Percentiles rank a stretch among this genome's conserved stretches.
phyloP scores from a whole-genome alignment of 2,329 filamentous ascomycete species.

The Apiospora malaysiana region DNA sequence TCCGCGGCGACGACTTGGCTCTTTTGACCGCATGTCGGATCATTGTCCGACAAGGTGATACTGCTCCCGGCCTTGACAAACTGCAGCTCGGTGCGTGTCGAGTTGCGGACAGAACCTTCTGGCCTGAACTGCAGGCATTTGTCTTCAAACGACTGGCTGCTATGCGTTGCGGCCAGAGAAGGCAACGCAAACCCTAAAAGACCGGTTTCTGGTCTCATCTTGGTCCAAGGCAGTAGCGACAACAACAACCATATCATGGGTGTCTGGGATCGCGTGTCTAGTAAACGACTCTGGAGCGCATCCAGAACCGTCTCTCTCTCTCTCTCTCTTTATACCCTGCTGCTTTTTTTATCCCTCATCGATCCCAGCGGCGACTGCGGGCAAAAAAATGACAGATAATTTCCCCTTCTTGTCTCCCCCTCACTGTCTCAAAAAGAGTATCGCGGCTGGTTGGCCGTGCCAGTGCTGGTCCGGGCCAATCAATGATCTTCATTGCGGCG shows the following conservation, averaged over 20 bases:
- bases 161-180: not conserved
- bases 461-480: not conserved
- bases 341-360: not conserved
- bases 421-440: not conserved
- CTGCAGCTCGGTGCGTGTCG: conserved; percentile 29
- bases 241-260: too few species aligned
- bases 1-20: conserved; percentile 29
- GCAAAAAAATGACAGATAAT: not conserved
- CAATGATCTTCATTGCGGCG: conserved; percentile 3
- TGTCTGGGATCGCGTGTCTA: not conserved
- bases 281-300: not conserved
- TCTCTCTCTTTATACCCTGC: not conserved
- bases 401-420: not conserved
- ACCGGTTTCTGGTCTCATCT: not conserved
- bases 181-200: not conserved
- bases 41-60: conserved; percentile 31
- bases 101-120: conserved; percentile 21
- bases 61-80: conserved; percentile 28
- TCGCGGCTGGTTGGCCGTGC: not conserved
- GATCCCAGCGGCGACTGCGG: not conserved
- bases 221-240: not conserved
- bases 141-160: not conserved
- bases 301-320: not conserved
- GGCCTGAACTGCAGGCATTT: conserved; percentile 29
- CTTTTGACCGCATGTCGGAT: conserved; percentile 28